phyloP scores from a whole-genome alignment of 305 asterid species.

The Fraxinus baroniana region DNA sequence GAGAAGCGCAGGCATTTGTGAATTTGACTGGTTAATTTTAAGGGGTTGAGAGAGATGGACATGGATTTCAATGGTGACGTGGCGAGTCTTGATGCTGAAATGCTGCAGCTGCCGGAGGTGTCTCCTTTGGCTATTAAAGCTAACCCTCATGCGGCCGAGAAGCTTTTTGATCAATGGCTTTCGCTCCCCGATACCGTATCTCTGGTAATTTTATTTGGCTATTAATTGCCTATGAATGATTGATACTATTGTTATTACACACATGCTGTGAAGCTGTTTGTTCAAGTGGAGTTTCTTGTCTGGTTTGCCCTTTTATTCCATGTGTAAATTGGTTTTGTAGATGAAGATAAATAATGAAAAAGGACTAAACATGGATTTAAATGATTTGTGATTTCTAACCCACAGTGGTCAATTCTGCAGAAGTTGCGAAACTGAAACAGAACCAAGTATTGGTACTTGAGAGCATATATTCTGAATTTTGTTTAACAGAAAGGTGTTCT shows the following conservation, averaged over 20 bases:
- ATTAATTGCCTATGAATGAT: slow-evolving; percentile 11
- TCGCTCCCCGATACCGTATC: slow-evolving; percentile 72
- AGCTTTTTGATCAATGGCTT: slow-evolving; percentile 90
- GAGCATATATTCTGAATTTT: background rate
- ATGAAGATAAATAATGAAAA: background rate
- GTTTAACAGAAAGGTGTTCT: background rate
- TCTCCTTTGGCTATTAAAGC: slow-evolving; percentile 78
- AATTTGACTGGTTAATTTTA: slow-evolving; percentile 21
- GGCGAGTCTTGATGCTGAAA: slow-evolving; percentile 76
- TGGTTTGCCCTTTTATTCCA: slow-evolving; percentile 13
- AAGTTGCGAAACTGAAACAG: background rate
- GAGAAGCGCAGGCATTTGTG: slow-evolving; percentile 31
- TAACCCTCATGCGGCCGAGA: slow-evolving; percentile 64
- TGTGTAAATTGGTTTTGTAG: slow-evolving; percentile 16
- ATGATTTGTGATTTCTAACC: background rate
- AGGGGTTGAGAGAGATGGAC: slow-evolving; percentile 56
- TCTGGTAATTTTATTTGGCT: slow-evolving; percentile 48
- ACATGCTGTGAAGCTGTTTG: background rate
- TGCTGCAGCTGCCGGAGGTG: slow-evolving; percentile 89
- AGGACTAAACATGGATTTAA: background rate
- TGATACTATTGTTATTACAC: slow-evolving; percentile 15
- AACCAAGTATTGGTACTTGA: background rate
- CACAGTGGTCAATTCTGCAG: background rate
- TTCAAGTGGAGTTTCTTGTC: background rate
- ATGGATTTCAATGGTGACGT: slow-evolving; percentile 79